Base-by-base conservation (phyloP, 352 stramenopile species). In the Pythium periplocum region DNA sequence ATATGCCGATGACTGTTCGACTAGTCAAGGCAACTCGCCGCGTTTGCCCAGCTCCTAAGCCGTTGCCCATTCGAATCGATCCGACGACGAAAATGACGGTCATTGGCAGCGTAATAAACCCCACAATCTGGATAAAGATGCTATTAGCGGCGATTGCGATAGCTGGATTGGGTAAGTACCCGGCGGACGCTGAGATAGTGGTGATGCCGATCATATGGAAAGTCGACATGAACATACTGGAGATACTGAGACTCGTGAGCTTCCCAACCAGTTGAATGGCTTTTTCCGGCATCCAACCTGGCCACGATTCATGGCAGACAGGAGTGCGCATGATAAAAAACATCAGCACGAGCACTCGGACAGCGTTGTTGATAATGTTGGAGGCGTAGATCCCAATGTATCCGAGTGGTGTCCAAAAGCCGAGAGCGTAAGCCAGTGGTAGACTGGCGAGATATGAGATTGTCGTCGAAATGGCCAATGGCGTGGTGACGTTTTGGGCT, bases 11-110 rank as follows among this genome's bases (percentile, higher is more conserved):
- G 9, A 79, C 62, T 10, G 85, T 66, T 32, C 72, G 62, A 11
- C 67, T 71, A 39, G 79, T 69, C 37, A 84, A 35, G 7, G 57
- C 53, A 2, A 75, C 78, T 17, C 78, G 71, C 6, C 65, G 62
- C 12, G 75, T 66, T 31, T 81, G 66, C 9, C 76, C 71, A 33
- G 73, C 75, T 33, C 78, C 77, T 6, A 84, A 48, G 12, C 75
- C 78, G 39, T 87, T 89, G 26, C 78, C 78, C 45, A 83, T 83
- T 37, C 78, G 73, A 41, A 87, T 78, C 6, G 72, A 71, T 11
- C 78, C 78, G 4, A 73, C 73, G 10, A 84, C 64, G 31, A 64
- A 78, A 32, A 89, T 75, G 5, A 73, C 75, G 4, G 78, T 37
- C 9, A 87, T 55, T 9, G 77, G 71, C 62, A 87, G 73, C 59